These are phyloP conservation scores for Pleoardoris graminearum DNA, from an alignment of 2,329 filamentous ascomycete species.

Conservation along the genomic window DNA sequence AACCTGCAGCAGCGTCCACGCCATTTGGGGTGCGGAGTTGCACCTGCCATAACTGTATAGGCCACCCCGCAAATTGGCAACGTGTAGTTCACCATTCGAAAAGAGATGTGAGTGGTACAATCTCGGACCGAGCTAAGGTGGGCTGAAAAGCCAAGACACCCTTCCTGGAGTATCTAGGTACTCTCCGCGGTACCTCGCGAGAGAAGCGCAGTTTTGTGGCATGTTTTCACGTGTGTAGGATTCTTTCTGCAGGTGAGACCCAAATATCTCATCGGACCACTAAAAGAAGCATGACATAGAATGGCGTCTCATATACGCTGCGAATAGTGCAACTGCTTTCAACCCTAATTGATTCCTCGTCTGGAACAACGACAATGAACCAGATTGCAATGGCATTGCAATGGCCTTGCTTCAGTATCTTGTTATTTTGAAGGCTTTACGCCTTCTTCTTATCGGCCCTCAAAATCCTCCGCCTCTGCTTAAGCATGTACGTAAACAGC, in stretches of 20 bases:
- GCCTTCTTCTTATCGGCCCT: conserved; percentile 53
- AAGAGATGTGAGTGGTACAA: background rate
- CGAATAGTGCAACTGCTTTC: background rate
- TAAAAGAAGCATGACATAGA: no score
- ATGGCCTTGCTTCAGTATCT: background rate
- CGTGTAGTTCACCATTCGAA: background rate
- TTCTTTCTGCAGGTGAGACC: no score
- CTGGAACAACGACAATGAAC: no score
- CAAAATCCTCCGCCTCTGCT: conserved; percentile 80
- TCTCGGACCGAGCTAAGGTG: conserved; percentile 3
- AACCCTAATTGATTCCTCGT: no score
- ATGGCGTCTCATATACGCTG: background rate
- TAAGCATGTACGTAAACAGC: conserved; percentile 93
- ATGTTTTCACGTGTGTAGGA: background rate
- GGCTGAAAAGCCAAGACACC: background rate
- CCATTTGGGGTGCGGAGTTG: background rate
- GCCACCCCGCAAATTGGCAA: background rate
- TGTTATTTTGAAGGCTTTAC: background rate
- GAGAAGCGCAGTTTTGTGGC: background rate
- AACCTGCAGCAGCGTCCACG: background rate
- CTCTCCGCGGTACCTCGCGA: background rate
- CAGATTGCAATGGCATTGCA: background rate
- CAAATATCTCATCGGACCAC: no score
- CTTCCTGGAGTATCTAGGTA: background rate
- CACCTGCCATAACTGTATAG: background rate